These are phyloP conservation scores for Volvox carteri DNA, from an alignment of 163 green algal genomes.

Conservation along the genomic window DNA sequence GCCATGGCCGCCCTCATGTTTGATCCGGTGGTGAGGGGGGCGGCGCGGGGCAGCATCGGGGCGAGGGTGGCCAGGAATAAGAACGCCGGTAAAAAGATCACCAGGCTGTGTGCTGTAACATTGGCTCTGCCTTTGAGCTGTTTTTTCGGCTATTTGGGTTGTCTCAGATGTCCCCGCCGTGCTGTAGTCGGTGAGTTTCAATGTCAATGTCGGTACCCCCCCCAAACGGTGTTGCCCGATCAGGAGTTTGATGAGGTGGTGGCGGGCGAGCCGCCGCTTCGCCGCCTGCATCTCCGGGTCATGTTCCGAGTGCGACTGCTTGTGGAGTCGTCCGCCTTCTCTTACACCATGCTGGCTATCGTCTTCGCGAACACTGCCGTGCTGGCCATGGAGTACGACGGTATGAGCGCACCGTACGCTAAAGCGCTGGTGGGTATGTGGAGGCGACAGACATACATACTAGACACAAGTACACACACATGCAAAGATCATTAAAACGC, in stretches of 20 bases:
- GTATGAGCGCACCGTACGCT: constrained; percentile 57
- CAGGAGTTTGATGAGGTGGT: constrained; percentile 67
- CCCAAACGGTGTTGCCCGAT: too few relatives aligned
- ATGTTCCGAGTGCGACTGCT: constrained; percentile 64
- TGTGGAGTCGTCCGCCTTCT: constrained; percentile 58
- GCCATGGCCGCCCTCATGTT: constrained; percentile 43
- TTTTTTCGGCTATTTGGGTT: too few relatives aligned
- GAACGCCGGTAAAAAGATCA: too few relatives aligned
- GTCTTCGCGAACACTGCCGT: constrained; percentile 82
- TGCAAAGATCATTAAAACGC: too few relatives aligned
- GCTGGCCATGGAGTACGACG: constrained; percentile 78
- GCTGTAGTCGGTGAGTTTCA: too few relatives aligned
- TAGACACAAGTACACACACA: too few relatives aligned
- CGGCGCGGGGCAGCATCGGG: background rate
- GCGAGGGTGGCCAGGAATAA: background rate
- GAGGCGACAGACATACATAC: too few relatives aligned
- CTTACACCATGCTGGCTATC: constrained; percentile 76
- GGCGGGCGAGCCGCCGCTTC: constrained; percentile 45
- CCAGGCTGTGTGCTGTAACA: too few relatives aligned
- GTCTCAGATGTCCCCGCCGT: too few relatives aligned
- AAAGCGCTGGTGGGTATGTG: constrained; percentile 51
- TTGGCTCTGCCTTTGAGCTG: too few relatives aligned
- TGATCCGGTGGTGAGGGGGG: constrained; percentile 22
- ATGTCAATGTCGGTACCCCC: too few relatives aligned
- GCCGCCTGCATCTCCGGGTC: constrained; percentile 52